Conservation (phyloP, 2,329 filamentous ascomycete genomes). For the Fusarium lyarnte region DNA sequence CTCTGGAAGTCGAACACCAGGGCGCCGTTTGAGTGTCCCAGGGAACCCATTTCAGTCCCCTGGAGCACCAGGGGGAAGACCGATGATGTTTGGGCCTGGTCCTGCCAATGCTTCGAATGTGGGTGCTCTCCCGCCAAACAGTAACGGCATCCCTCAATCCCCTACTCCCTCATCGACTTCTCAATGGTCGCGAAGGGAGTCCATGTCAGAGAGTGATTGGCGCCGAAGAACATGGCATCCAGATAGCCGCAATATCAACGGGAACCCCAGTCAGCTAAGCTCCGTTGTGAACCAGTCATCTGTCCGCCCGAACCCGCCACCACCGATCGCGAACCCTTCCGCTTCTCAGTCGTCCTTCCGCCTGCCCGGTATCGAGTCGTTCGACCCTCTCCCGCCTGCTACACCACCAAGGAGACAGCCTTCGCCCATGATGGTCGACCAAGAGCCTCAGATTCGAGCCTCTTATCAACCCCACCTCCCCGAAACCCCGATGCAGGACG, state of each 20-base stretch:
- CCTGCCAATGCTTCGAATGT: conserved; percentile 64
- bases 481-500: conserved; percentile 52
- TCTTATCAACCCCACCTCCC: conserved; percentile 41
- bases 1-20: conserved; percentile 70
- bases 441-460: conserved; percentile 52
- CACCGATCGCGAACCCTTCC: conserved; percentile 55
- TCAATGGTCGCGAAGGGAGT: conserved; percentile 72
- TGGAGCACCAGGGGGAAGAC: conserved; percentile 63
- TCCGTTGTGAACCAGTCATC: conserved; percentile 77
- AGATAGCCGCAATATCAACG: conserved; percentile 71
- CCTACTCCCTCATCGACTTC: conserved; percentile 74
- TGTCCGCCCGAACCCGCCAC: conserved; percentile 64
- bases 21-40: conserved; percentile 83
- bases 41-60: conserved; percentile 78
- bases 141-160: conserved; percentile 68
- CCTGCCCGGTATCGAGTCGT: conserved; percentile 91
- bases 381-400: conserved; percentile 76
- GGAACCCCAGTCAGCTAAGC: conserved; percentile 76
- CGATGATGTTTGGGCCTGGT: conserved; percentile 64
- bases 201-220: conserved; percentile 77
- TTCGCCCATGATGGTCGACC: conserved; percentile 83
- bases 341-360: conserved; percentile 70
- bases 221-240: conserved; percentile 92
- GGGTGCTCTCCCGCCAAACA: conserved; percentile 64
- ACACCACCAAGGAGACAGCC: conserved; percentile 72